Evolutionary conservation across 2,329 filamentous ascomycete species (phyloP).

Genomic region (Aspergillus candidus): DNA sequence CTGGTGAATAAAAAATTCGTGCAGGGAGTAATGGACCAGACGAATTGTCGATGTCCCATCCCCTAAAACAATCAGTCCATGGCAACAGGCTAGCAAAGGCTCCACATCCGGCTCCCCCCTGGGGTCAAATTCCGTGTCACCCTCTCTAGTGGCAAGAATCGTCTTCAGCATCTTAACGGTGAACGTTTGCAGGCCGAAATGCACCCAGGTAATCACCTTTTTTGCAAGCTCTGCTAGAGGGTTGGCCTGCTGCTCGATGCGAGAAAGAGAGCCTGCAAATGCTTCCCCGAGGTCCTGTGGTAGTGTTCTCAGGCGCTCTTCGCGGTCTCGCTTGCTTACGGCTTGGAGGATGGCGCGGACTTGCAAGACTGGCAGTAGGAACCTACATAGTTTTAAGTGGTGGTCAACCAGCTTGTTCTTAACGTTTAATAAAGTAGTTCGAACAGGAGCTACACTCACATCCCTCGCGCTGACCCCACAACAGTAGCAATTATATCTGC

Average conservation of each 20-base stretch:
- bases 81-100: not conserved
- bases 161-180: not conserved
- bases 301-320: not conserved
- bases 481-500: not conserved
- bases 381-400: not conserved
- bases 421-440: not conserved
- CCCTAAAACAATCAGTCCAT: not conserved
- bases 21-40: slow-evolving; percentile 3
- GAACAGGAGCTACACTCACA: not conserved
- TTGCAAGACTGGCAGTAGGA: slow-evolving; percentile 4
- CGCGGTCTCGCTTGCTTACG: not conserved
- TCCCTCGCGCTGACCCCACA: not conserved
- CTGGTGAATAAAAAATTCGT: slow-evolving; percentile 1
- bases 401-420: no score
- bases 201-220: slow-evolving; percentile 1
- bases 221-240: not conserved
- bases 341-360: slow-evolving; percentile 1
- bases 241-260: slow-evolving; percentile 2
- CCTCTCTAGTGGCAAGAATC: not conserved
- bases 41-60: not conserved
- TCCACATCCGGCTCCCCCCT: not conserved
- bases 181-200: not conserved
- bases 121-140: not conserved
- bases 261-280: not conserved
- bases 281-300: slow-evolving; percentile 1